Conservation (phyloP, 2,329 filamentous ascomycete species). For the Ophiostoma novo-ulmi region DNA sequence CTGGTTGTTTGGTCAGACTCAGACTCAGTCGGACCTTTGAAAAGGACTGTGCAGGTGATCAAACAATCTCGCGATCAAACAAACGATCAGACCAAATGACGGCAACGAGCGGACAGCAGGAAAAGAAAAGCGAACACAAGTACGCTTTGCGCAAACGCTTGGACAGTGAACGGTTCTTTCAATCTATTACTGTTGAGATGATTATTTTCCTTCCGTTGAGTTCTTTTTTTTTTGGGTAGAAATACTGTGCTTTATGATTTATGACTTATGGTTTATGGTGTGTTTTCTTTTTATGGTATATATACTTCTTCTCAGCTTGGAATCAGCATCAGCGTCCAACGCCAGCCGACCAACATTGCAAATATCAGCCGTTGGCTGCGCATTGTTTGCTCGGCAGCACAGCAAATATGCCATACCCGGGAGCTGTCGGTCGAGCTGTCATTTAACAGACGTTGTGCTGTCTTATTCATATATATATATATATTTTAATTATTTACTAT, state of each 20-base stretch:
- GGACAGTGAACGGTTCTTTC: background rate
- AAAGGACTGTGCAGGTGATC: conserved; percentile 1
- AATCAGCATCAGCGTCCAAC: too few relatives aligned
- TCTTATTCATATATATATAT: background rate
- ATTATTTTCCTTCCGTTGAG: background rate
- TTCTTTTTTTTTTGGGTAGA: background rate
- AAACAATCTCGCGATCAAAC: background rate
- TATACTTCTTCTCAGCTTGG: too few relatives aligned
- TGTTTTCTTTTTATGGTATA: too few relatives aligned
- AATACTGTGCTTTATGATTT: background rate
- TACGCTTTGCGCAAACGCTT: background rate
- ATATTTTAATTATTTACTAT: too few relatives aligned
- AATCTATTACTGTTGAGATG: background rate
- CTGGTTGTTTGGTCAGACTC: background rate
- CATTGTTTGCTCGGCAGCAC: too few relatives aligned
- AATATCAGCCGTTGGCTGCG: too few relatives aligned
- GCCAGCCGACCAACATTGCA: too few relatives aligned
- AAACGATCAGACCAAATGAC: background rate
- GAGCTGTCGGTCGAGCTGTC: too few relatives aligned
- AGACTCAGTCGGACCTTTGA: background rate
- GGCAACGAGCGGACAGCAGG: too few relatives aligned
- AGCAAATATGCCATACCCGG: too few relatives aligned
- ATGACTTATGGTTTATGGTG: too few relatives aligned
- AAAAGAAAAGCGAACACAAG: too few relatives aligned
- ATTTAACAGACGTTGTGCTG: background rate